Evolutionary conservation across 2,329 filamentous ascomycete genomes (phyloP), one percentile per base, ranked within the genome.

Genomic region (Diplodia mutila): DNA sequence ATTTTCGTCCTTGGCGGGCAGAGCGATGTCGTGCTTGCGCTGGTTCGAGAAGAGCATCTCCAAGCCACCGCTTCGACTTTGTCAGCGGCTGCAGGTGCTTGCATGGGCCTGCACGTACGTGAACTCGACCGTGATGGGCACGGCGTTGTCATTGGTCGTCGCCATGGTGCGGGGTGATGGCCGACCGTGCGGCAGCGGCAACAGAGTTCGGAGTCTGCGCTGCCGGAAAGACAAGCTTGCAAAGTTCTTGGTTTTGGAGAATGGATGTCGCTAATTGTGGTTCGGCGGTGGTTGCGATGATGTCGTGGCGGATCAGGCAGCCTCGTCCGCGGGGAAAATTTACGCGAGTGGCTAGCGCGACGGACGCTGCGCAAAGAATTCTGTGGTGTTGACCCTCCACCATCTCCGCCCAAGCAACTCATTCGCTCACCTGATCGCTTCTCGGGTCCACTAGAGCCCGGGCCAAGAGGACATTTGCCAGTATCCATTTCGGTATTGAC

Each of bases 21-120:
- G 79, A 3, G 84, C 80, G 54, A 99, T 77, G 25, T 84, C 81
- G 77, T 94, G 91, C 72, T 89, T 90, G 67, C 90, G 87, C 80
- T 93, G 84, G 77, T 97, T 90, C 37, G 90, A 88, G 81, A 99
- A 99, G 71, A 99, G 89, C 82, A 97, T 91, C 81, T 99, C 95
- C 21, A 99, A 87, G 25, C 95, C 95, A 70, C 95, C 95, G 71
- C 95, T 84, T 61, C 29, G 16, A 16, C n/a, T 27, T 16, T 94
- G 73, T 66, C 37, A 66, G 64, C 27, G 32, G 3, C 18, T 14
- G 57, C 18, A 37, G 25, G 4, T 54, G 61, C 25, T 46, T 39
- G 55, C 27, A 52, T 67, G 68, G 67, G 67, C 68, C 5, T 18
- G 52, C 49, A 51, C 67, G 70, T 81, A 91, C 90, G 85, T 88